A percentile compares a stretch with the other conserved stretches of the same genome.
Evolutionary conservation across 2,329 filamentous ascomycete genomes (phyloP).

Genomic region (Berkeleyomyces rouxiae): DNA sequence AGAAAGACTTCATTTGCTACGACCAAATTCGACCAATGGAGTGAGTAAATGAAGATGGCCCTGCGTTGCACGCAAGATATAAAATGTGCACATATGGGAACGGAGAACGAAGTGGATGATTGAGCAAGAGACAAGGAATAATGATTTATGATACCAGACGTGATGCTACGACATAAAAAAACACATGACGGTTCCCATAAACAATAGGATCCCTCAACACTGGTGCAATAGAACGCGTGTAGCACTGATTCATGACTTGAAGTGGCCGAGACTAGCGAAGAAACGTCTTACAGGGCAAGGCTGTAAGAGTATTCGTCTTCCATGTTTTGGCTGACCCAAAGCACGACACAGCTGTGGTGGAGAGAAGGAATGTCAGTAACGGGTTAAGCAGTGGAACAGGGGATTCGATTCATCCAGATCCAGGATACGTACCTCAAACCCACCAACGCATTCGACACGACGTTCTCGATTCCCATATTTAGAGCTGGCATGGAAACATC

Average conservation of each 20-base stretch:
- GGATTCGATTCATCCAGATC: neutral
- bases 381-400: neutral
- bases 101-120: neutral
- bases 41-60: neutral
- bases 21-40: slow-evolving; percentile 2
- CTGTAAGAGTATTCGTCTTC: slow-evolving; percentile 57
- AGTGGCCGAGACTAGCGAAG: neutral
- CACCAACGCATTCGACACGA: slow-evolving; percentile 47
- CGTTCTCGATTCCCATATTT: slow-evolving; percentile 48
- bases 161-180: slow-evolving; percentile 3
- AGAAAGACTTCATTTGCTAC: slow-evolving; percentile 1
- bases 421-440: slow-evolving; percentile 34
- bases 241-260: neutral
- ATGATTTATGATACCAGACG: neutral
- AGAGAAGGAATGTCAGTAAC: neutral
- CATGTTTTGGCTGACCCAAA: slow-evolving; percentile 57
- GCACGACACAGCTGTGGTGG: slow-evolving; percentile 37
- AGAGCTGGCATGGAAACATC: slow-evolving; percentile 42
- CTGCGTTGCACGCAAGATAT: neutral
- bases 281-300: slow-evolving; percentile 34
- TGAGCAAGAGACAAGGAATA: neutral
- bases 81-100: neutral
- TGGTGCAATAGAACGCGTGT: neutral
- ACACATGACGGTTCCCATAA: neutral
- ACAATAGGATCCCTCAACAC: neutral